These are phyloP conservation scores for Inga laurina DNA, from an alignment of 306 rosid species.

Conservation along the genomic window DNA sequence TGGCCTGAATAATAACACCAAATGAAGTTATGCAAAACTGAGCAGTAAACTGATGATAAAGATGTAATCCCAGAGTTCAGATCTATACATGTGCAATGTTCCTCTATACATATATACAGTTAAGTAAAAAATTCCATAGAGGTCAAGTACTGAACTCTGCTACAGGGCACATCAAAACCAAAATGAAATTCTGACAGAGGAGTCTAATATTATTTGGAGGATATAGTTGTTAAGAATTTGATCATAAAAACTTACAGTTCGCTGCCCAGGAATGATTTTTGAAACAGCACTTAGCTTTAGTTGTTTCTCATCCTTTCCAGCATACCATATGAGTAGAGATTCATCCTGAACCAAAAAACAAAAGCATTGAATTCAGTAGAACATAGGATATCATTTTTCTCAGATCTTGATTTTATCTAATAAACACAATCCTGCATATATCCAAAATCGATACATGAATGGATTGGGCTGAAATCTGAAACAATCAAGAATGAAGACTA, in stretches of 20 bases:
- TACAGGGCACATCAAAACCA: constrained; percentile 23
- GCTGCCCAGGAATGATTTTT: constrained; percentile 91
- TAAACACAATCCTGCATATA: background rate
- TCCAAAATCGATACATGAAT: background rate
- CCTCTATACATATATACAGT: constrained; percentile 1
- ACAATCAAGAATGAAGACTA: constrained; percentile 22
- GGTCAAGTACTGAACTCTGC: constrained; percentile 18
- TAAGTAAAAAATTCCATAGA: constrained; percentile 3
- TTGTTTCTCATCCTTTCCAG: constrained; percentile 86
- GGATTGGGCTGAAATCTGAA: constrained; percentile 33
- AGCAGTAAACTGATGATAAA: constrained; percentile 21
- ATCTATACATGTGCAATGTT: constrained; percentile 21
- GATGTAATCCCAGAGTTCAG: constrained; percentile 11
- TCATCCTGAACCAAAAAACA: constrained; percentile 66
- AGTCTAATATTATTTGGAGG: constrained; percentile 24
- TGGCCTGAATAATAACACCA: constrained; percentile 65
- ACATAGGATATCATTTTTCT: constrained; percentile 26
- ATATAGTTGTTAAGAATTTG: constrained; percentile 14
- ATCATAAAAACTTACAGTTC: constrained; percentile 80
- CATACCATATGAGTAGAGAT: constrained; percentile 83
- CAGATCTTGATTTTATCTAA: constrained; percentile 21
- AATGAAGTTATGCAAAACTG: constrained; percentile 36
- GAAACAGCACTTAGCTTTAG: constrained; percentile 76
- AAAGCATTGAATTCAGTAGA: constrained; percentile 33
- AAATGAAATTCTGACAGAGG: constrained; percentile 12